Evolutionary conservation across 2,329 filamentous ascomycete genomes (phyloP), one percentile per base, ranked within the genome.

Genomic region (Monosporascus sp.): DNA sequence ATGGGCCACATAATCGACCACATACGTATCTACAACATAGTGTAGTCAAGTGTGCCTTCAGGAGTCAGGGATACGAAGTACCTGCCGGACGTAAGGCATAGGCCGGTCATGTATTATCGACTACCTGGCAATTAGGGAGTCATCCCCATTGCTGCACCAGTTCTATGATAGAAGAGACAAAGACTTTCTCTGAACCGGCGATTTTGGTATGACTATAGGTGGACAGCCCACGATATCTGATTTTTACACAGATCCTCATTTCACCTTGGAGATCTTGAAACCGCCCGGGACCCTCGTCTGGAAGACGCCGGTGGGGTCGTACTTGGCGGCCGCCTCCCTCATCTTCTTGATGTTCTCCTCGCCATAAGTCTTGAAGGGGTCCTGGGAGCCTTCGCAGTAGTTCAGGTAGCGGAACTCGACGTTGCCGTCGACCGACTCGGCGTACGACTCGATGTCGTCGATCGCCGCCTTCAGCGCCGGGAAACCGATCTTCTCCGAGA

Each of bases 331-430:
- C 7, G 43, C 51, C 35, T 47, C 43, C 43, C 41, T 48, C 46
- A 54, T 44, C 15, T 44, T 45, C 7, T 24, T n/a, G 20, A 50
- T 6, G 38, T 53, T 57, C 8, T 50, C 50, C 9, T 43, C 45
- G 9, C 55, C 55, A 22, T 58, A 55, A 18, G 51, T 58, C 11
- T 15, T 46, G 15, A 58, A 22, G 3, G 50, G 47, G 14, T 54
- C 47, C 28, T 58, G 55, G 18, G 44, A 37, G 7, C 41, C 47
- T 41, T 50, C 51, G 17, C 53, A 54, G 24, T 58, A 58, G 44
- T 58, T 58, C 20, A 58, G 35, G 37, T 55, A 58, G 37, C 37
- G 53, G 51, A 52, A 58, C 17, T 40, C 48, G 37, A 46, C 43
- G 24, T 46, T 51, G 51, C 38, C 52, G 43, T 3, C 51, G 53